A percentile compares a stretch with the other conserved stretches of the same genome.
phyloP scores from a whole-genome alignment of 371 early-diverging fungal genomes.

The Mucor indicus region DNA sequence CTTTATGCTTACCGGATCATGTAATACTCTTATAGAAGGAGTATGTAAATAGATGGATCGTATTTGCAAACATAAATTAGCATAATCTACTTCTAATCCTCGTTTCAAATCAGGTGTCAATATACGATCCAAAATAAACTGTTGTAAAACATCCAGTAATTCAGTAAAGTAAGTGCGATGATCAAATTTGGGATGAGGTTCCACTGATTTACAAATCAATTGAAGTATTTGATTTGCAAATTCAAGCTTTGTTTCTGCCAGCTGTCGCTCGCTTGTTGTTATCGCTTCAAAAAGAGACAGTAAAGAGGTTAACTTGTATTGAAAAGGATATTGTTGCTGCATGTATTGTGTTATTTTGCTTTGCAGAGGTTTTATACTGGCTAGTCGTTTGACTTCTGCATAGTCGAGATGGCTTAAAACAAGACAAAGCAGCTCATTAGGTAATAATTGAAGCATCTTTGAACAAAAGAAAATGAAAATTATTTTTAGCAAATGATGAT shows the following conservation, averaged over 20 bases:
- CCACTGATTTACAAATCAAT: slow-evolving; percentile 29
- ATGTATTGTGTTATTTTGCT: background rate
- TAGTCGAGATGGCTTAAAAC: slow-evolving; percentile 28
- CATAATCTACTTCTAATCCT: slow-evolving; percentile 36
- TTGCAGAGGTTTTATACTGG: slow-evolving; percentile 7
- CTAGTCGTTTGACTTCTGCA: slow-evolving; percentile 24
- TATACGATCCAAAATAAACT: slow-evolving; percentile 30
- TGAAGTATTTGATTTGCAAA: slow-evolving; percentile 26
- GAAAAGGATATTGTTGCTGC: slow-evolving; percentile 29
- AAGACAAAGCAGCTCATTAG: slow-evolving; percentile 34
- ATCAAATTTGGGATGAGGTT: slow-evolving; percentile 22
- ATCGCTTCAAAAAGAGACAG: slow-evolving; percentile 30
- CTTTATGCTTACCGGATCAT: slow-evolving; percentile 40
- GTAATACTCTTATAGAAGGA: slow-evolving; percentile 39
- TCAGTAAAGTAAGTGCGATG: slow-evolving; percentile 35
- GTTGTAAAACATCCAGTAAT: slow-evolving; percentile 32
- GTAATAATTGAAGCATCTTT: slow-evolving; percentile 34
- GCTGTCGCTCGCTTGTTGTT: slow-evolving; percentile 15
- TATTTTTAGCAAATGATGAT: no score
- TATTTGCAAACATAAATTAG: slow-evolving; percentile 33
- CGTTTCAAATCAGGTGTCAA: slow-evolving; percentile 15
- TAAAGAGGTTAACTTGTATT: slow-evolving; percentile 21
- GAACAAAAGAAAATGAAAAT: background rate
- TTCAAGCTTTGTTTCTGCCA: slow-evolving; percentile 15
- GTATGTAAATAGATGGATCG: slow-evolving; percentile 39